Evolutionary conservation across 2,329 filamentous ascomycete species (phyloP), one percentile per base, ranked within the genome.

Genomic region (Fusarium nodosum): DNA sequence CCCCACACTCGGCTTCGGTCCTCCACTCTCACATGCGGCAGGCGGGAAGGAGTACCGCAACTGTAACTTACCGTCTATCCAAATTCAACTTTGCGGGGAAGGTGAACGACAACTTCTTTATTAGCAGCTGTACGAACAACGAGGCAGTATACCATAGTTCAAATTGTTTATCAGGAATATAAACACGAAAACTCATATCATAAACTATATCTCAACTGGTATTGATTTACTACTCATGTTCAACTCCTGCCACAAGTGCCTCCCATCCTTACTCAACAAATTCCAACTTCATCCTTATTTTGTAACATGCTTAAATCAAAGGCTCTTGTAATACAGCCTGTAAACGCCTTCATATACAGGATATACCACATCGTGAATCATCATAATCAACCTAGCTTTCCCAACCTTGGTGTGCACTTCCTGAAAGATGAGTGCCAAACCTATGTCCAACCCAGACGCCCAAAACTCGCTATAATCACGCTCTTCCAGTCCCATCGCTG

Each of bases 21-120:
- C 63, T 69, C 60, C 41, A 55, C 62, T 62, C 64, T 72, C 69
- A 68, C 69, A 71, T 72, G 69, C 58, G 42, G 41, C 31, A 22
- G 24, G 51, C 33, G 41, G 18, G 46, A 57, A 39, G 36, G 31
- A 45, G 26, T 53, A 39, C 36, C n/a, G 36, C n/a, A 39, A 39
- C 36, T 39, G 36, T 20, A 39, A 39, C 36, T 39, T 22, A 39
- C n/a, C 16, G n/a, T 22, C n/a, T 20, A 59, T 56, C 28, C 26
- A 31, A 41, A 3, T 20, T 33, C 46, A 47, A 34, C 36, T 53
- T 62, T 61, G 57, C 30, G 60, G 60, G 60, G 59, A 62, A 60
- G 60, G 60, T 57, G 24, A 46, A 30, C 36, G 26, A 26, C 31
- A 31, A 18, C 42, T 39, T 51, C 47, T 28, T 26, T 12, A 20